Evolutionary conservation across 139 green algal species (phyloP).

Genomic region (Closterium sp.): DNA sequence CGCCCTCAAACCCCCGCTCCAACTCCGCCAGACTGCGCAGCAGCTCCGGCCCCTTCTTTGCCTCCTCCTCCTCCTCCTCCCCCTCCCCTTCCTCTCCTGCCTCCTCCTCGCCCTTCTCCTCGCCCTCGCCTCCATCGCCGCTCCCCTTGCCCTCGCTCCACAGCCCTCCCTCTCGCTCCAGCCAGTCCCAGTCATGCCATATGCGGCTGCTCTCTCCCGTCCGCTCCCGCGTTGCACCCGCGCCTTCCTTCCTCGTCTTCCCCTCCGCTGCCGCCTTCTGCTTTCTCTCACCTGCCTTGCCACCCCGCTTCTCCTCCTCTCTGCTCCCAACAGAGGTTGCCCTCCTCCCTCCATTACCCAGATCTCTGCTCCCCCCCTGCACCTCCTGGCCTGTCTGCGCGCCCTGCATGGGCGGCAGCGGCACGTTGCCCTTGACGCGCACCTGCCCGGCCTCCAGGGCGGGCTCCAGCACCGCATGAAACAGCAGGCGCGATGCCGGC

Average conservation of each 20-base stretch:
- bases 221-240: neutral
- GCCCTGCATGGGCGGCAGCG: constrained; percentile 2
- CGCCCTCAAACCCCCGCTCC: constrained; percentile 2
- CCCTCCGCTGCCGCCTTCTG: neutral
- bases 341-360: neutral
- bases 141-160: constrained; percentile 19
- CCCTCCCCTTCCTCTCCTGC: neutral
- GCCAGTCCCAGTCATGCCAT: neutral
- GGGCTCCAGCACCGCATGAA: constrained; percentile 44
- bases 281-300: neutral
- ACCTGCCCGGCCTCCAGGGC: constrained; percentile 23
- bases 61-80: neutral
- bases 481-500: constrained; percentile 10
- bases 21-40: constrained; percentile 7
- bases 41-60: constrained; percentile 14
- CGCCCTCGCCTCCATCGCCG: constrained; percentile 7
- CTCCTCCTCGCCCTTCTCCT: constrained; percentile 23
- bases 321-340: neutral
- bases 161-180: neutral
- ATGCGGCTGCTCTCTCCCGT: neutral
- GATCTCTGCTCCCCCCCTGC: neutral
- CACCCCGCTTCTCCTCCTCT: neutral
- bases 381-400: constrained; percentile 7
- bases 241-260: neutral
- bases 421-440: constrained; percentile 35